A percentile compares a stretch with the other conserved stretches of the same genome.
Conservation (phyloP, 106 monocot species). For the Ottelia alismoides region DNA sequence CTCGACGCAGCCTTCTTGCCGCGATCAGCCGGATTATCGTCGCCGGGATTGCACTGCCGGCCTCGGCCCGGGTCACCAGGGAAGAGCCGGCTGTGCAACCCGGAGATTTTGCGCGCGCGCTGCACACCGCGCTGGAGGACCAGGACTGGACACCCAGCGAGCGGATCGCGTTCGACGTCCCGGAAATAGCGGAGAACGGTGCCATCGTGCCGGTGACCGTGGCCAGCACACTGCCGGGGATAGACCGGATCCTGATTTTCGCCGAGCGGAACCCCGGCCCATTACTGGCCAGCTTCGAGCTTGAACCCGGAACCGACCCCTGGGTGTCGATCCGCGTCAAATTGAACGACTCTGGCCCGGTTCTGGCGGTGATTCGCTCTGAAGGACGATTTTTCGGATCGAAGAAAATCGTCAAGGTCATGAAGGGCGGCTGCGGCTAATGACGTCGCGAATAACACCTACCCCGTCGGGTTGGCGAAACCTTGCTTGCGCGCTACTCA, state of each 20-base stretch:
- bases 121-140: no score
- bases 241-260: not conserved
- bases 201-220: not conserved
- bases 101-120: no score
- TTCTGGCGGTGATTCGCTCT: not conserved
- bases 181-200: not conserved
- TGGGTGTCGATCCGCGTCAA: not conserved
- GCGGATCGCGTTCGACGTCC: not conserved
- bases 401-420: not conserved
- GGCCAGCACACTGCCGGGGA: not conserved
- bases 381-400: not conserved
- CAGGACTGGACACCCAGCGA: no score
- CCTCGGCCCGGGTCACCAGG: no score
- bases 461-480: no score
- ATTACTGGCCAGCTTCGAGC: not conserved
- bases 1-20: no score
- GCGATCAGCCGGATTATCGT: no score
- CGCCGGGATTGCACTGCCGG: no score
- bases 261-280: not conserved
- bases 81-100: no score
- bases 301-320: not conserved
- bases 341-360: not conserved
- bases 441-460: no score
- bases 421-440: not conserved
- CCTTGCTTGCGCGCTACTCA: no score